These are phyloP conservation scores for Pythium chondricola DNA, from an alignment of 352 stramenopile species.

Conservation along the genomic window DNA sequence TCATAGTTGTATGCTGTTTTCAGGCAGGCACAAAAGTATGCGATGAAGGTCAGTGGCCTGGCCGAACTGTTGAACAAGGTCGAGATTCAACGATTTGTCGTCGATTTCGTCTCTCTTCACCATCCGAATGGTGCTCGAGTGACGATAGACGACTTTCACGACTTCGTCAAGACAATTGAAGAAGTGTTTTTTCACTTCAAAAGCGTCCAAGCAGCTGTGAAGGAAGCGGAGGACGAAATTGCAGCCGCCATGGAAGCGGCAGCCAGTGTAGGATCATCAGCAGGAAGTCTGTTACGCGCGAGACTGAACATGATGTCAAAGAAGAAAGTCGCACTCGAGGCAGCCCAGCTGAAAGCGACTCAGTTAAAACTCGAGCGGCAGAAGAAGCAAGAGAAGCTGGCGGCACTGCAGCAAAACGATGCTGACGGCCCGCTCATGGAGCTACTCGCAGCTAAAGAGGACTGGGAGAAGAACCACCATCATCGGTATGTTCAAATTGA, in stretches of 20 bases:
- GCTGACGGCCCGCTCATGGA: slow-evolving; percentile 6
- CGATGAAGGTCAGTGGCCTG: slow-evolving; percentile 35
- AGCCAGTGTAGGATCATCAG: slow-evolving; percentile 1
- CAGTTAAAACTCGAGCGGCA: slow-evolving; percentile 27
- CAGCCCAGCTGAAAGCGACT: slow-evolving; percentile 32
- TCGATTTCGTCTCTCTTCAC: slow-evolving; percentile 40
- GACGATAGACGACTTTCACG: slow-evolving; percentile 32
- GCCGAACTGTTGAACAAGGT: slow-evolving; percentile 29
- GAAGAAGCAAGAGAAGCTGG: slow-evolving; percentile 13
- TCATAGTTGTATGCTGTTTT: too few species aligned
- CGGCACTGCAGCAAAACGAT: slow-evolving; percentile 14
- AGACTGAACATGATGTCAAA: slow-evolving; percentile 45
- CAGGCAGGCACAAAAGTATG: slow-evolving; percentile 33
- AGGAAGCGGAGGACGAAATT: slow-evolving; percentile 60
- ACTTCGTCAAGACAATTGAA: slow-evolving; percentile 53
- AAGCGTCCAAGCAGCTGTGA: slow-evolving; percentile 34
- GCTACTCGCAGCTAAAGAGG: slow-evolving; percentile 31
- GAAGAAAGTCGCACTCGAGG: slow-evolving; percentile 51
- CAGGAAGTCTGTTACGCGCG: slow-evolving; percentile 26
- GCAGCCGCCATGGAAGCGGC: slow-evolving; percentile 27
- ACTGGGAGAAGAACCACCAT: slow-evolving; percentile 68
- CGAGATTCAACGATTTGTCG: slow-evolving; percentile 52
- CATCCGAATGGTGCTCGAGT: slow-evolving; percentile 20
- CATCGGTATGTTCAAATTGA: slow-evolving; percentile 49
- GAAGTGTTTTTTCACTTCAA: slow-evolving; percentile 41